Evolutionary conservation across 768 basidiomycete genomes (phyloP).

Genomic region (Lactifluus piperatus): DNA sequence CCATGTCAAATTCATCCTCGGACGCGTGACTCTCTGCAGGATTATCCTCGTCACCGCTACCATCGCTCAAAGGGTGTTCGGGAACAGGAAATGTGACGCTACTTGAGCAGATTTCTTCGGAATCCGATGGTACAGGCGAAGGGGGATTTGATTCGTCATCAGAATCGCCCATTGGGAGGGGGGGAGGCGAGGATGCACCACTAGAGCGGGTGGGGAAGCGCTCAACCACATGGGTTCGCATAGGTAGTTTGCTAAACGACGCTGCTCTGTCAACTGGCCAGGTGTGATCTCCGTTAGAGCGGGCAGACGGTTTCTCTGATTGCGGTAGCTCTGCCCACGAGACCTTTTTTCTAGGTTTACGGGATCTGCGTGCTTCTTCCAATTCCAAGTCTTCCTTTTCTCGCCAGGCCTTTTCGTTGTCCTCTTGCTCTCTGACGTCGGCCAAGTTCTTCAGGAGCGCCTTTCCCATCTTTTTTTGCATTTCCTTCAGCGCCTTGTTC

Average conservation of each 20-base stretch:
- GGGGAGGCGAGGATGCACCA: constrained; percentile 21
- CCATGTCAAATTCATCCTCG: constrained; percentile 49
- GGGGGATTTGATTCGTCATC: constrained; percentile 56
- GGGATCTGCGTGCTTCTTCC: constrained; percentile 25
- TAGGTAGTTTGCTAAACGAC: constrained; percentile 35
- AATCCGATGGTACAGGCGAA: constrained; percentile 26
- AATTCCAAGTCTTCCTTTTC: constrained; percentile 24
- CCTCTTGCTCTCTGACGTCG: constrained; percentile 33
- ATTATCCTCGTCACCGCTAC: constrained; percentile 20
- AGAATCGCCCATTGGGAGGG: constrained; percentile 37
- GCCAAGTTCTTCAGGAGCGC: constrained; percentile 45
- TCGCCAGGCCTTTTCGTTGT: constrained; percentile 27
- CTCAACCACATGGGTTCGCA: constrained; percentile 67
- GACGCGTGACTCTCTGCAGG: constrained; percentile 32
- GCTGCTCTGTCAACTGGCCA: constrained; percentile 30
- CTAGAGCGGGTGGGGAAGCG: constrained; percentile 34
- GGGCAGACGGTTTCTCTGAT: constrained; percentile 22
- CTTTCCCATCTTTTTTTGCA: constrained; percentile 76
- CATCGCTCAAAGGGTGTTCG: constrained; percentile 4
- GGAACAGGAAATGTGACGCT: not conserved
- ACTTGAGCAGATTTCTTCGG: constrained; percentile 25
- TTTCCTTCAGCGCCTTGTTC: constrained; percentile 33
- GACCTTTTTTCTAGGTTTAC: constrained; percentile 52
- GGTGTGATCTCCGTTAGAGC: constrained; percentile 46
- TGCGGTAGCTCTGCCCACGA: constrained; percentile 45